Evolutionary conservation across 805 yeast genomes (phyloP).

Genomic region (Blastobotrys chiropterorum): DNA sequence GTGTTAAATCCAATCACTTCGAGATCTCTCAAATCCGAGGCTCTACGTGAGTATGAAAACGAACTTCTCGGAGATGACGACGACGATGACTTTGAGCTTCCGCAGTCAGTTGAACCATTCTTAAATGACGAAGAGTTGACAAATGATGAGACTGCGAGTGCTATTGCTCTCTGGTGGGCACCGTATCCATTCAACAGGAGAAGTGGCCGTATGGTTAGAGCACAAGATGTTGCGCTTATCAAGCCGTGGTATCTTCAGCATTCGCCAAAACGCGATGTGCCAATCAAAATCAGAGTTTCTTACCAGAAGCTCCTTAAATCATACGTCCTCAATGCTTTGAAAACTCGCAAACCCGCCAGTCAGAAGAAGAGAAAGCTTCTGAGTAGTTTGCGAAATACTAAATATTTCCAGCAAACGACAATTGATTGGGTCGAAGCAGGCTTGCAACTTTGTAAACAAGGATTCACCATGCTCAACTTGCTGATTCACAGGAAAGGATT

Average conservation of each 20-base stretch:
- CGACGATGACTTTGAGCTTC: slow-evolving; percentile 37
- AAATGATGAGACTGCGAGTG: slow-evolving; percentile 42
- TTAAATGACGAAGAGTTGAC: slow-evolving; percentile 42
- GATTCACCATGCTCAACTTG: slow-evolving; percentile 85
- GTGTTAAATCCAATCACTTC: slow-evolving; percentile 49
- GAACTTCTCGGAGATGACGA: slow-evolving; percentile 27
- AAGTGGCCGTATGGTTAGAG: slow-evolving; percentile 65
- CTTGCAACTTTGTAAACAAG: slow-evolving; percentile 85
- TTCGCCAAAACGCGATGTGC: slow-evolving; percentile 38
- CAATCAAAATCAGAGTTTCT: slow-evolving; percentile 73
- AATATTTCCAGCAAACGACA: slow-evolving; percentile 83
- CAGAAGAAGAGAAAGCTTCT: slow-evolving; percentile 54
- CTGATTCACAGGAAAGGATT: slow-evolving; percentile 86
- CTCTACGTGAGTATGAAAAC: slow-evolving; percentile 16
- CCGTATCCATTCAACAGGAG: slow-evolving; percentile 80
- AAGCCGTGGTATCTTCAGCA: slow-evolving; percentile 77
- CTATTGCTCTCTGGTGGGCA: slow-evolving; percentile 69
- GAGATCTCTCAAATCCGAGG: slow-evolving; percentile 17
- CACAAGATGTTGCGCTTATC: slow-evolving; percentile 82
- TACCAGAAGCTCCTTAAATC: slow-evolving; percentile 83
- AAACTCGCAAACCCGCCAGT: slow-evolving; percentile 38
- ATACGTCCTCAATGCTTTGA: slow-evolving; percentile 65
- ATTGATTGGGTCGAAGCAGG: slow-evolving; percentile 99
- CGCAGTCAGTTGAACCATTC: slow-evolving; percentile 26
- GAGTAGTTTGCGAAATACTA: slow-evolving; percentile 64